Base-by-base conservation (phyloP, 306 rosid genomes). In the Prosopis cineraria region DNA sequence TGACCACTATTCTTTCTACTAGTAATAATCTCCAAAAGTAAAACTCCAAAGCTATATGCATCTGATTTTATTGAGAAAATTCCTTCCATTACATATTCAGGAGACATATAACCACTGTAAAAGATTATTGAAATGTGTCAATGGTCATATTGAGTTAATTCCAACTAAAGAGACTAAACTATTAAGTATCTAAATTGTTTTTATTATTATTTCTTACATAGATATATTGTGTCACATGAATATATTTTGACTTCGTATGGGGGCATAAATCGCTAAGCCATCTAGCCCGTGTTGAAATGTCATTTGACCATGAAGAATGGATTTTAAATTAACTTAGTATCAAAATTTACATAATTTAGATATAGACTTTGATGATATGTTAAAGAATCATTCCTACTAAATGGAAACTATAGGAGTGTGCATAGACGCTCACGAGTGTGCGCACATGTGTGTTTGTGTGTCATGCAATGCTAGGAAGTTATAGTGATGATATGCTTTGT, bases 1-100 rank as follows among this genome's bases (percentile, higher is more conserved):
- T 33, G 83, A 10, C 85, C 50, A 10, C 78, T 84, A n/a, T 91
- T 93, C 76, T 79, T 93, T 74, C 72, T 86, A 4, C 97, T 87
- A 0, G 84, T 91, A 7, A 91, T 7, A 93, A 82, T 3, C 93
- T 50, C 58, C 3, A 50, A 7, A 50, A 50, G 8, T 7, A n/a
- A n/a, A 7, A 50, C 56, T 48, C 56, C 94, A 2, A 79, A 93
- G 73, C 94, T 88, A 10, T 85, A 89, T 2, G 85, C 9, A 47
- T 47, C 1, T 14, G 53, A 44, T 44, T 50, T 50, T 50, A 50
- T 50, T 7, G 59, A 52, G 5, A 52, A 20, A 0, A 22, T 6
- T 52, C 59, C 59, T 52, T 52, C 12, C 59, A 52, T n/a, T 7
- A 29, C 59, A 22, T 52, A 52, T 52, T 52, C 59, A 1, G 59